These are phyloP conservation scores for Solanum pimpinellifolium DNA, from an alignment of 257 asterid species.

Conservation along the genomic window DNA sequence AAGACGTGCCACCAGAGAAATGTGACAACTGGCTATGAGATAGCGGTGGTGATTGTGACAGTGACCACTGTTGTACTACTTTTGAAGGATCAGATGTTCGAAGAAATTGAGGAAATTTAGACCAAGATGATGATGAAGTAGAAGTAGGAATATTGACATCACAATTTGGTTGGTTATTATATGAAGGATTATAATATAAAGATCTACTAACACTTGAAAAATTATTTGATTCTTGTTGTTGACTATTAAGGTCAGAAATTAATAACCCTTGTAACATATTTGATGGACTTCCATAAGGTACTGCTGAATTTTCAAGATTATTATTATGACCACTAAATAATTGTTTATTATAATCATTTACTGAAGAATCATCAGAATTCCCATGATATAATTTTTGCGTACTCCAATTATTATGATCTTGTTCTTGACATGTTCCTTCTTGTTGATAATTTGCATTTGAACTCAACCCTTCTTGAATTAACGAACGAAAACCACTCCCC, in stretches of 20 bases:
- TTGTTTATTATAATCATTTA: conserved; percentile 19
- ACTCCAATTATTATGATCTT: conserved; percentile 33
- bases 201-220: conserved; percentile 13
- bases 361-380: conserved; percentile 23
- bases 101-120: conserved; percentile 45
- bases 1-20: conserved; percentile 56
- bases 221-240: conserved; percentile 5
- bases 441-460: conserved; percentile 28
- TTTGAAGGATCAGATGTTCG: conserved; percentile 33
- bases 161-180: conserved; percentile 16
- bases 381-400: conserved; percentile 25
- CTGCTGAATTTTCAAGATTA: conserved; percentile 30
- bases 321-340: neutral
- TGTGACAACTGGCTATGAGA: conserved; percentile 44
- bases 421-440: conserved; percentile 28
- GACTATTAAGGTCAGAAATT: conserved; percentile 20
- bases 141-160: conserved; percentile 16
- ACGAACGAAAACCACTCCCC: conserved; percentile 18
- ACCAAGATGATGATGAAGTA: conserved; percentile 30
- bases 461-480: conserved; percentile 37
- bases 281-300: conserved; percentile 23
- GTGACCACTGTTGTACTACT: conserved; percentile 18
- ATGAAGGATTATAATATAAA: conserved; percentile 15
- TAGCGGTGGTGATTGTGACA: neutral
- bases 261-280: conserved; percentile 25